Percentiles rank a stretch among this genome's conserved stretches.
Conservation (phyloP, 768 basidiomycete genomes). For the Panus rudis region DNA sequence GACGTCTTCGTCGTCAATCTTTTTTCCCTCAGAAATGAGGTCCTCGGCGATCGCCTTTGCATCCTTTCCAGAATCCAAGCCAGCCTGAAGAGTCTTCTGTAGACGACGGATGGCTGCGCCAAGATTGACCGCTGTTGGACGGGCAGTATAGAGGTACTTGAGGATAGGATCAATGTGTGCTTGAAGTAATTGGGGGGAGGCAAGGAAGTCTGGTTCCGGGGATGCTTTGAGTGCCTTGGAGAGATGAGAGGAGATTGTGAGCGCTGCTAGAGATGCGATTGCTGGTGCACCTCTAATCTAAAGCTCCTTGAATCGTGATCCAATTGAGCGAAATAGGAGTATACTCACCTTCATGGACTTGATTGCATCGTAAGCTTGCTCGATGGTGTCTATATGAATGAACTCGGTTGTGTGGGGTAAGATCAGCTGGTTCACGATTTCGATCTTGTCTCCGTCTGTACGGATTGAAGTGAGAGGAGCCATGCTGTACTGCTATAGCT, state of each 20-base stretch:
- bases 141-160: constrained; percentile 71
- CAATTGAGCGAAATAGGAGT: background rate
- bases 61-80: constrained; percentile 32
- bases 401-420: constrained; percentile 70
- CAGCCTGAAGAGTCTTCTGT: constrained; percentile 36
- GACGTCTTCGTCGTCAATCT: constrained; percentile 83
- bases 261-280: constrained; percentile 86
- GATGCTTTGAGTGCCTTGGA: constrained; percentile 41
- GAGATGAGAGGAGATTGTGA: constrained; percentile 65
- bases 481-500: constrained; percentile 9
- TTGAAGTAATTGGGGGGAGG: constrained; percentile 44
- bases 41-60: constrained; percentile 40
- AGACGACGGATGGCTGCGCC: constrained; percentile 79
- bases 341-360: constrained; percentile 82
- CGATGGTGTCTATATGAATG: constrained; percentile 57
- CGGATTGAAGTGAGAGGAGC: constrained; percentile 33
- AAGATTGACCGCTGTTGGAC: constrained; percentile 97
- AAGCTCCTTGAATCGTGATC: background rate
- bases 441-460: constrained; percentile 45
- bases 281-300: constrained; percentile 91
- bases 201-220: constrained; percentile 47
- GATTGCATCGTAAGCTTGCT: constrained; percentile 90
- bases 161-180: constrained; percentile 52
- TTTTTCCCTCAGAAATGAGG: constrained; percentile 63
- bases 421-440: constrained; percentile 88